These are phyloP conservation scores for Entomortierella beljakovae DNA, from an alignment of 192 early-diverging fungal species.

Conservation along the genomic window DNA sequence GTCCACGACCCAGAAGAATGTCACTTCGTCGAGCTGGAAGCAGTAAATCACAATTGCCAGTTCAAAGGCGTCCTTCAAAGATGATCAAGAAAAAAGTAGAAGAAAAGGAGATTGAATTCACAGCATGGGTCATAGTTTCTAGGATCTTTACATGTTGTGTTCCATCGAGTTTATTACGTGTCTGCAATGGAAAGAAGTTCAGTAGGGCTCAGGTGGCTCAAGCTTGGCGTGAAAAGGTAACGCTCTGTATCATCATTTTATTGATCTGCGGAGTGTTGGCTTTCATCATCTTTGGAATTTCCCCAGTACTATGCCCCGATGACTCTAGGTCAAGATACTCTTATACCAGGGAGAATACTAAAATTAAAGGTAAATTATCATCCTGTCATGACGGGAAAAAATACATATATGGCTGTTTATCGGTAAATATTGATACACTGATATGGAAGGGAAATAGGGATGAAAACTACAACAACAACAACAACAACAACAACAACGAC, in stretches of 20 bases:
- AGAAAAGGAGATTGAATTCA: constrained; percentile 34
- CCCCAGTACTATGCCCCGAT: constrained; percentile 45
- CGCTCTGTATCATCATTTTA: constrained; percentile 57
- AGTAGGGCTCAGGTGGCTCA: constrained; percentile 55
- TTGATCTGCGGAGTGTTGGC: constrained; percentile 52
- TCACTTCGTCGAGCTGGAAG: constrained; percentile 40
- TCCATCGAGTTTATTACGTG: constrained; percentile 55
- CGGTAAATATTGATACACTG: too few relatives aligned
- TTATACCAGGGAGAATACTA: constrained; percentile 5
- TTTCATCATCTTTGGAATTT: constrained; percentile 64
- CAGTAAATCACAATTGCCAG: constrained; percentile 20
- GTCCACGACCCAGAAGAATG: constrained; percentile 28
- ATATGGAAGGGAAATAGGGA: too few relatives aligned
- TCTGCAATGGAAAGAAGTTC: constrained; percentile 55
- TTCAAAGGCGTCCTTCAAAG: constrained; percentile 26
- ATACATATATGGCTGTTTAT: not conserved
- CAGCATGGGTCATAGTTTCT: constrained; percentile 57
- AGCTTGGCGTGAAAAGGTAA: constrained; percentile 71
- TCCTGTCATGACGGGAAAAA: constrained; percentile 9
- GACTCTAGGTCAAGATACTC: not conserved
- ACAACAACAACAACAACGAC: too few relatives aligned
- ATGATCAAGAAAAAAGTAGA: constrained; percentile 28
- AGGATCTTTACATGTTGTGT: constrained; percentile 61
- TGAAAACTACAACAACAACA: too few relatives aligned
- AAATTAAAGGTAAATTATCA: not conserved